phyloP scores from a whole-genome alignment of 768 basidiomycete species.

The Cyclocybe cylindracea region DNA sequence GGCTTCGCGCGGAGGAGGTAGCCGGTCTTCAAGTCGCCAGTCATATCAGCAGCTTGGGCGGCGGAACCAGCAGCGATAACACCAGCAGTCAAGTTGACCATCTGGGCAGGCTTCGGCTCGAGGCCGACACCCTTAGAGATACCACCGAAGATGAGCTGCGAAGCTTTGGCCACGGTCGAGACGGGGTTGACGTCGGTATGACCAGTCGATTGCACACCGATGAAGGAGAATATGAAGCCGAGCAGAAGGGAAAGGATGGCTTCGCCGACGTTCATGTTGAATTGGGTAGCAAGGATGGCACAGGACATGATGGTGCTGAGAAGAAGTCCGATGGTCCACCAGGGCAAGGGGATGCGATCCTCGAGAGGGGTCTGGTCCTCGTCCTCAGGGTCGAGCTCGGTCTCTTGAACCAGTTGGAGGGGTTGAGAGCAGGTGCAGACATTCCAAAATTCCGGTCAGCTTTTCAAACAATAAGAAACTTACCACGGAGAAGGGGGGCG shows the following conservation, averaged over 20 bases:
- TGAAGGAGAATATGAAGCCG: slow-evolving; percentile 67
- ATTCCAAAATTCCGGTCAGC: slow-evolving; percentile 11
- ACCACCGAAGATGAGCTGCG: slow-evolving; percentile 68
- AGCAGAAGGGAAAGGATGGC: slow-evolving; percentile 57
- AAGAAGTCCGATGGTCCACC: slow-evolving; percentile 56
- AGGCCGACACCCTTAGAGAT: slow-evolving; percentile 49
- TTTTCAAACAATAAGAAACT: slow-evolving; percentile 4
- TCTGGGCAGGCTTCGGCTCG: slow-evolving; percentile 34
- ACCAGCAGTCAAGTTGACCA: slow-evolving; percentile 53
- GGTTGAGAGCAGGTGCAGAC: slow-evolving; percentile 22
- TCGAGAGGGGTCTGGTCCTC: slow-evolving; percentile 51
- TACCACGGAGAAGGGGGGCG: slow-evolving; percentile 34
- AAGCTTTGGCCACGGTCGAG: slow-evolving; percentile 59
- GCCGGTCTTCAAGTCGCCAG: slow-evolving; percentile 69
- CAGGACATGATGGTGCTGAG: slow-evolving; percentile 49
- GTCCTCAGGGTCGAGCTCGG: slow-evolving; percentile 38
- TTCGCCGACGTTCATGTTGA: slow-evolving; percentile 59
- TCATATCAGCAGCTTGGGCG: slow-evolving; percentile 64
- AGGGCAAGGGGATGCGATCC: slow-evolving; percentile 55
- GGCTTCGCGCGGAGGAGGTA: slow-evolving; percentile 68
- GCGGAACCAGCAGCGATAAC: slow-evolving; percentile 56
- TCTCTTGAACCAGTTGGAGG: slow-evolving; percentile 29
- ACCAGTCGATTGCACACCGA: slow-evolving; percentile 62
- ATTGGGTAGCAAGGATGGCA: slow-evolving; percentile 54
- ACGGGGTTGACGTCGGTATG: slow-evolving; percentile 65